Base-by-base conservation (phyloP, 2,329 filamentous ascomycete genomes). In the Botryotinia globosa region DNA sequence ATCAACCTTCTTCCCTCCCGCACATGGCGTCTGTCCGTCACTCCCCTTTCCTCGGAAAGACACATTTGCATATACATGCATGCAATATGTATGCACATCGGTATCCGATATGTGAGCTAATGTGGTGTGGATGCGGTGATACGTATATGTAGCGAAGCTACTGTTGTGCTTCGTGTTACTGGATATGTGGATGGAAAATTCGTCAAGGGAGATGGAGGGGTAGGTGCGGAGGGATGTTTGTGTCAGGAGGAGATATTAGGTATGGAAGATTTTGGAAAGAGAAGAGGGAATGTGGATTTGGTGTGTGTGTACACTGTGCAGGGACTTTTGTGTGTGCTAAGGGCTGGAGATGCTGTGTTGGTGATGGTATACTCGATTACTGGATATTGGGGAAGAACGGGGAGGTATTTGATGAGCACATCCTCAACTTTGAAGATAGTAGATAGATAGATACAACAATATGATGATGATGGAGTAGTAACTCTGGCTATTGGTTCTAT, bases 21-120 rank as follows among this genome's bases (percentile, higher is more conserved):
- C 65, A 67, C 37, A 67, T 67, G 65, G 34, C 65, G 9, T 56
- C 65, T n/a, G 48, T 29, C 58, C 58, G 58, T 39, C 25, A 25
- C 48, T 67, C 34, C 65, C 16, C 48, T 67, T 51, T 67, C 25
- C 12, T 12, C 65, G 48, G 65, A 7, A 22, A 34, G 9, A 32
- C 4, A 25, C 45, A 42, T 67, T 6, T 54, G 20, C 34, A 56
- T 42, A 12, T 29, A 12, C 7, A 44, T 44, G n/a, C 7, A 63
- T 44, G n/a, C n/a, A 29, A 45, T 48, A 65, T 65, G 20, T 29
- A 66, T 51, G 32, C 32, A 66, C 32, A 51, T 37, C 20, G 22
- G 29, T 66, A 66, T 10, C 42, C 63, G 22, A 37, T 37, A 18
- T 37, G 22, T 34, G n/a, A 16, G 51, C 51, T 18, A 56, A n/a